Percentiles rank a stretch among this genome's conserved stretches.
Conservation (phyloP, 1,139 yeast species). For the Taiozyma sp. region DNA sequence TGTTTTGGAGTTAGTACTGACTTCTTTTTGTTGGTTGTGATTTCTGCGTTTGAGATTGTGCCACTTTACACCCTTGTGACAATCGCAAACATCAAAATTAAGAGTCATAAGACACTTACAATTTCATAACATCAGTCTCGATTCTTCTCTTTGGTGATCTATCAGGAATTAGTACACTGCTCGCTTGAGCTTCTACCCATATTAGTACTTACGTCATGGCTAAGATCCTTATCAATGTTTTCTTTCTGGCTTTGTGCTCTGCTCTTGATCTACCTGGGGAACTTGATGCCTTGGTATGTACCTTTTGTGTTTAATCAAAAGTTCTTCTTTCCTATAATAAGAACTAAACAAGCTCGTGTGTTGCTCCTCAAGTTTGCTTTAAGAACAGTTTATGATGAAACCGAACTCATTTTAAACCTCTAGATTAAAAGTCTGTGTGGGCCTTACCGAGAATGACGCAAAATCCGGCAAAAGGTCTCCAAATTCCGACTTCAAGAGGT, state of each 20-base stretch:
- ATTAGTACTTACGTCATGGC: neutral
- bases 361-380: neutral
- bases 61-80: neutral
- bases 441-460: too few relatives aligned
- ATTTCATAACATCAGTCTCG: constrained; percentile 95
- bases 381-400: neutral
- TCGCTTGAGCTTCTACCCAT: neutral
- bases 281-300: neutral
- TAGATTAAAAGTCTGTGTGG: neutral
- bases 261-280: neutral
- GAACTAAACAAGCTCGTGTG: neutral
- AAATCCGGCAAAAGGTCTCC: neutral
- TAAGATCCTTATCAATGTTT: neutral
- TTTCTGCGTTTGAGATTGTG: neutral
- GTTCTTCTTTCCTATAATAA: neutral
- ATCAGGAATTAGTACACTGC: neutral
- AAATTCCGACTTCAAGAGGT: too few relatives aligned
- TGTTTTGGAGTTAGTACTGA: constrained; percentile 14
- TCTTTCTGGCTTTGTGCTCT: neutral
- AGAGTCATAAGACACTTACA: constrained; percentile 40
- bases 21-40: neutral
- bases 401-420: neutral
- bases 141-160: constrained; percentile 69
- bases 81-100: neutral
- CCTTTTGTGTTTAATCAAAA: neutral